phyloP scores from a whole-genome alignment of 2,329 filamentous ascomycete species.

The Emmonsia crescens region DNA sequence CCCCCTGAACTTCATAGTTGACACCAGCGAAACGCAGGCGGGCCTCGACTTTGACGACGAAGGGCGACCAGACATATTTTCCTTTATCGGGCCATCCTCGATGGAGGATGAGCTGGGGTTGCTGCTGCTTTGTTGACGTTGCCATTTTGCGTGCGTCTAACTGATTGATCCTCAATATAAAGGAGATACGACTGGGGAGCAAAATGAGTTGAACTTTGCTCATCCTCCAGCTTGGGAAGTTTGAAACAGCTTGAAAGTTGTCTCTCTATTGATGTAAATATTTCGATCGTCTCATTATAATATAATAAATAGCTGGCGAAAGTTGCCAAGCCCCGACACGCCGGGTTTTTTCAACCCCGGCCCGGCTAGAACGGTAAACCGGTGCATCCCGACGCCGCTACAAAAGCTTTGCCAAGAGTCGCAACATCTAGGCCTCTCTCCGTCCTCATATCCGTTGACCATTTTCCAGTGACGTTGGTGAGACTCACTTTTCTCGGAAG shows the following conservation, averaged over 20 bases:
- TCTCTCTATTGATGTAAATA: not conserved
- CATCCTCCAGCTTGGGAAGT: too few relatives aligned
- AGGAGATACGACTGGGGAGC: not conserved
- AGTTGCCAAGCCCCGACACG: not conserved
- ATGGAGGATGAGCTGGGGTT: not conserved
- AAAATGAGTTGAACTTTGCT: too few relatives aligned
- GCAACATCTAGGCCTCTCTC: not conserved
- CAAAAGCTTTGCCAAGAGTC: too few relatives aligned
- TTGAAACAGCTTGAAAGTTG: not conserved
- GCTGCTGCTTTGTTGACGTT: not conserved
- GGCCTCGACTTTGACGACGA: constrained; percentile 52
- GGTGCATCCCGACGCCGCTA: not conserved
- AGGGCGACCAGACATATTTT: constrained; percentile 49
- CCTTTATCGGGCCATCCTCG: constrained; percentile 6
- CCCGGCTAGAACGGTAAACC: too few relatives aligned
- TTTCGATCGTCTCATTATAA: not conserved
- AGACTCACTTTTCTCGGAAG: not conserved
- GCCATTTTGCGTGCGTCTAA: not conserved
- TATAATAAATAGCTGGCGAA: too few relatives aligned
- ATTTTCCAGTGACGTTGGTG: not conserved
- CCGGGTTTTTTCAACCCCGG: not conserved
- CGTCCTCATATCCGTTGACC: not conserved
- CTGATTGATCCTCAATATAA: too few relatives aligned
- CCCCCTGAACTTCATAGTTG: constrained; percentile 36
- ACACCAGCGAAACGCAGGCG: constrained; percentile 46